Evolutionary conservation across 1,284 basidiomycete genomes (phyloP), one percentile per base, ranked within the genome.

Genomic region (Rhodotorula sp.): DNA sequence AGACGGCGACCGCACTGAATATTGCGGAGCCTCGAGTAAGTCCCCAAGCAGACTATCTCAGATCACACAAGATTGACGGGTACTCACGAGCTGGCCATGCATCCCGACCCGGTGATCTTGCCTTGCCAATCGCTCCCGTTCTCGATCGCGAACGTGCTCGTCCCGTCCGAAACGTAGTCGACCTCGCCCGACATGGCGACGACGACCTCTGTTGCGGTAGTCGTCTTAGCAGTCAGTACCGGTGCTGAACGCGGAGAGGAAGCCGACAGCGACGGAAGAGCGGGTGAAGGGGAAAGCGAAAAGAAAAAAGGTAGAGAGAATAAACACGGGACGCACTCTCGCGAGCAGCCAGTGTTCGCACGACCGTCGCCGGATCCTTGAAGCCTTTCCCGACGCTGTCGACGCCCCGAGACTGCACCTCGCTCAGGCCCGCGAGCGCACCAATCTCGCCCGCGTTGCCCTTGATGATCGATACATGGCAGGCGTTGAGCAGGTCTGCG

Each of bases 371-470:
- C 0, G 95, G 92, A 78, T 95, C 86, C 61, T 85, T 83, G 80
- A 97, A 93, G 2, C 88, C 89, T 16, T 82, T 79, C 0, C 92
- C 91, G 21, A 89, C 84, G 62, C 89, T 90, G 81, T 98, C 95
- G 3, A 98, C 95, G 2, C 95, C 95, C 79, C 88, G 88, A n/a
- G 89, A 85, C 74, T 85, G 81, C 5, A 93, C 91, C 83, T 93
- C 93, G n/a, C 80, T 80, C 0, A 89, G 89, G 23, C 89, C 86
- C 2, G 89, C 86, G 19, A 97, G 82, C 0, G 90, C 85, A 0
- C 88, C 92, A 31, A 98, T 88, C 81, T 98, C 95, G 43, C 77
- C 93, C 0, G 93, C 90, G 79, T 98, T 98, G 8, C 95, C 95
- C 81, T 98, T 98, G 82, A 98, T 93, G 26, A 97, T 89, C 26